Conservation (phyloP, 2,329 filamentous ascomycete genomes). For the Alternaria solani region DNA sequence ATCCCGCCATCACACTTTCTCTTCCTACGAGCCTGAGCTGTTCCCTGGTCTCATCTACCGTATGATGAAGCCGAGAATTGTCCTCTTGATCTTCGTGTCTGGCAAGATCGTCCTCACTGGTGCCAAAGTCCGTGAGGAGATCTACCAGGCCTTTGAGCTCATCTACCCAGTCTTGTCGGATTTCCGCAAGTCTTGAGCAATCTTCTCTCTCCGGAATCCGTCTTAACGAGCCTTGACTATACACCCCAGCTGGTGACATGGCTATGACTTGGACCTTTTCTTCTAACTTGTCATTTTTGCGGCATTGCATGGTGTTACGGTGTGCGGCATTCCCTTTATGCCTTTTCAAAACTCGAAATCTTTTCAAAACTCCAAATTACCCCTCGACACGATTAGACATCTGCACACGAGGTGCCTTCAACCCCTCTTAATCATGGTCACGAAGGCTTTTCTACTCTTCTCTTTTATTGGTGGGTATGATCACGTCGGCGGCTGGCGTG, state of each 20-base stretch:
- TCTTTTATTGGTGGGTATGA: constrained; percentile 37
- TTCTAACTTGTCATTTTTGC: constrained; percentile 39
- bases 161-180: constrained; percentile 54
- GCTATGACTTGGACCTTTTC: constrained; percentile 21
- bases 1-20: constrained; percentile 95
- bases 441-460: constrained; percentile 34
- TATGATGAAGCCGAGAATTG: constrained; percentile 99
- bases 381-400: constrained; percentile 43
- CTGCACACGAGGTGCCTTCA: constrained; percentile 37
- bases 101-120: constrained; percentile 98
- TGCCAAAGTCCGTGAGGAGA: constrained; percentile 97
- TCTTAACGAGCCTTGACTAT: constrained; percentile 12
- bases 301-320: constrained; percentile 53
- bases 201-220: constrained; percentile 4
- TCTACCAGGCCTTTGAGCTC: constrained; percentile 60
- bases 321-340: constrained; percentile 30
- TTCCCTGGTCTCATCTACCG: constrained; percentile 99
- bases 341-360: constrained; percentile 41
- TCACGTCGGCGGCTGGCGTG: constrained; percentile 27
- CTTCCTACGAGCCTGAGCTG: constrained; percentile 93
- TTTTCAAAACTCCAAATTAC: constrained; percentile 41
- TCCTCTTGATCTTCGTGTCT: constrained; percentile 95
- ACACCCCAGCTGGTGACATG: constrained; percentile 11
- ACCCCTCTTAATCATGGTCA: constrained; percentile 41
- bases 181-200: constrained; percentile 67